Evolutionary conservation across 2,329 filamentous ascomycete genomes (phyloP).

Genomic region (Sclerotinia glacialis): DNA sequence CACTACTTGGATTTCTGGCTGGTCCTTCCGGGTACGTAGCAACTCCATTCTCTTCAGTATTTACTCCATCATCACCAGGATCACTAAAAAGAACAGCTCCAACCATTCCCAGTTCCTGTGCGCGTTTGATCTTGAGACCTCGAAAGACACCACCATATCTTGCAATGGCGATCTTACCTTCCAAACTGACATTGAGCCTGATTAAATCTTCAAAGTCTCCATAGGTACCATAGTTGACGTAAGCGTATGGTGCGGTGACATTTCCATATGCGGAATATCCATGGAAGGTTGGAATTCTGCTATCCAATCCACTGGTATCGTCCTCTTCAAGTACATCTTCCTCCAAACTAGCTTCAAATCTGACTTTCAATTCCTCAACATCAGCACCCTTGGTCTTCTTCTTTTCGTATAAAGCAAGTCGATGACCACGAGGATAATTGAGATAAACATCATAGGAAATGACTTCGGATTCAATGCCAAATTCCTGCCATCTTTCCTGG

Average conservation of each 20-base stretch:
- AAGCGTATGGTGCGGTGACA: slow-evolving; percentile 83
- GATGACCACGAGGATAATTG: slow-evolving; percentile 72
- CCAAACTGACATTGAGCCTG: slow-evolving; percentile 68
- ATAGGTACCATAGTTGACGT: slow-evolving; percentile 87
- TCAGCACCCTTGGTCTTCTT: slow-evolving; percentile 43
- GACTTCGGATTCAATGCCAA: slow-evolving; percentile 63
- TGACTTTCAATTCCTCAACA: slow-evolving; percentile 56
- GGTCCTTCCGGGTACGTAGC: slow-evolving; percentile 80
- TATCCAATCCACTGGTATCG: slow-evolving; percentile 66
- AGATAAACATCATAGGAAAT: slow-evolving; percentile 73
- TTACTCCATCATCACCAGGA: slow-evolving; percentile 80
- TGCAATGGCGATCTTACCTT: slow-evolving; percentile 82
- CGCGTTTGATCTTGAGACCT: slow-evolving; percentile 88
- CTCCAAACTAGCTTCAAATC: slow-evolving; percentile 76
- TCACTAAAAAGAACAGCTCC: slow-evolving; percentile 84
- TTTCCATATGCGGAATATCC: slow-evolving; percentile 92
- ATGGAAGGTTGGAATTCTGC: slow-evolving; percentile 86
- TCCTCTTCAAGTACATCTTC: slow-evolving; percentile 86
- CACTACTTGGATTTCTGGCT: slow-evolving; percentile 80
- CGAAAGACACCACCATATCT: slow-evolving; percentile 87
- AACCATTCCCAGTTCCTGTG: slow-evolving; percentile 84
- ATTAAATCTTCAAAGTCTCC: slow-evolving; percentile 80
- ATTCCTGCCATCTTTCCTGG: slow-evolving; percentile 67
- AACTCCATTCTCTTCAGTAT: slow-evolving; percentile 78
- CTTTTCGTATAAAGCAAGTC: slow-evolving; percentile 62